Conservation (phyloP, 2,329 filamentous ascomycete genomes). For the Colletotrichum sp. region DNA sequence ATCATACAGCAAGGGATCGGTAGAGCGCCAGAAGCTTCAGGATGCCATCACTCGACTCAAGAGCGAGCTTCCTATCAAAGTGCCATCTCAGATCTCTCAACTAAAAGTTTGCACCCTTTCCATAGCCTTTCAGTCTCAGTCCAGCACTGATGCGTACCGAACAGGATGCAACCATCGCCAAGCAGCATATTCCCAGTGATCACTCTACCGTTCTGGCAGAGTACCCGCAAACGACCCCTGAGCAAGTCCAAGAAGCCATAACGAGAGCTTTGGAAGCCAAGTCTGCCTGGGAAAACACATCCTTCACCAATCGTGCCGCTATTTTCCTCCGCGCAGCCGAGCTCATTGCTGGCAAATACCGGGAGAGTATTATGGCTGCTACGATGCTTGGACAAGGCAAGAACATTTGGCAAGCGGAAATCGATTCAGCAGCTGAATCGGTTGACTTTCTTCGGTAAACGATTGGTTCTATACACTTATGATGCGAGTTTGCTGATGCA, state of each 20-base stretch:
- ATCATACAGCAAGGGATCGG: neutral
- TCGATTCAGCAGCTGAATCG: conserved; percentile 92
- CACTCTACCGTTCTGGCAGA: conserved; percentile 78
- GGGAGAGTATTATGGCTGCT: conserved; percentile 93
- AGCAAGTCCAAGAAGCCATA: conserved; percentile 81
- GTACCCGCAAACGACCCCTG: conserved; percentile 80
- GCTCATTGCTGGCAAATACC: conserved; percentile 87
- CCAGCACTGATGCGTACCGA: neutral
- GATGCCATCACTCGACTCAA: neutral
- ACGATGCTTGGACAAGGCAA: conserved; percentile 98
- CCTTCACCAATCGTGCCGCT: conserved; percentile 89
- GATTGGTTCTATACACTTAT: neutral
- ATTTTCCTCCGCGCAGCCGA: conserved; percentile 97
- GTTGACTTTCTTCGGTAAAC: conserved; percentile 78
- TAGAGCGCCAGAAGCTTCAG: neutral
- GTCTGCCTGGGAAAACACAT: conserved; percentile 81
- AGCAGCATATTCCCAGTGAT: conserved; percentile 61
- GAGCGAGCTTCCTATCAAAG: neutral
- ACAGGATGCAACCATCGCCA: neutral
- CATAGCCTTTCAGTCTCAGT: rapidly evolving
- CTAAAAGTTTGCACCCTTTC: rapidly evolving
- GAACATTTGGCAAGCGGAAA: conserved; percentile 98
- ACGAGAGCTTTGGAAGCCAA: conserved; percentile 84
- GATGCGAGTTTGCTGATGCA: neutral
- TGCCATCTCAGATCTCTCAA: neutral